Evolutionary conservation across 768 basidiomycete genomes (phyloP), one percentile per base, ranked within the genome.

Genomic region (Termitomyces sp.): DNA sequence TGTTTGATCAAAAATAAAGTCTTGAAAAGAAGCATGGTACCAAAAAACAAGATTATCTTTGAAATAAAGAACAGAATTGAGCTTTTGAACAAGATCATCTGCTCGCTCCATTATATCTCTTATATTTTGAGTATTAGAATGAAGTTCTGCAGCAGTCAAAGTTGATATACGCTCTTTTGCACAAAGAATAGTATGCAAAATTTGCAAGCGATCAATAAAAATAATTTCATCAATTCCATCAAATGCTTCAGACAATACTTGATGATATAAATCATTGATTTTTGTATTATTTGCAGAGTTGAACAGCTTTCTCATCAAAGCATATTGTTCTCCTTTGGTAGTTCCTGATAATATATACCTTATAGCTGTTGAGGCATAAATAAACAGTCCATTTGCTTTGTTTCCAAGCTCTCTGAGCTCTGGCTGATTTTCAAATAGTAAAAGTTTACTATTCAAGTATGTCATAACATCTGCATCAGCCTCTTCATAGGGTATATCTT

Each of bases 61-160:
- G 16, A 26, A 48, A 20, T 65, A 65, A 8, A 68, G 61, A 13
- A 67, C 61, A n/a, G 66, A 56, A 46, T 68, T 57, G n/a, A 64
- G 64, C 6, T 56, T 42, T 5, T 26, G 12, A 31, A 65, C 32
- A 46, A 67, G 44, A 27, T 53, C 5, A 7, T 16, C 39, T n/a
- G 43, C 58, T 42, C 24, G 20, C n/a, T 58, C 56, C 18, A 44
- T 26, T 0, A 18, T 36, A 43, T 41, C 29, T 20, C 59, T 54
- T 20, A 43, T 13, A 20, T n/a, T 32, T 31, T 2, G 18, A 34
- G 13, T 10, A 2, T 32, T 3, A n/a, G 57, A 44, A 36, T 26
- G 29, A 31, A 66, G 48, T 36, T 54, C 46, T 14, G 65, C 61
- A 41, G 56, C 63, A 34, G 58, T 36, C 16, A 56, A 53, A 13